Evolutionary conservation across 192 early-diverging fungal genomes (phyloP), one percentile per base, ranked within the genome.

Genomic region (Entomortierella chlamydospora): DNA sequence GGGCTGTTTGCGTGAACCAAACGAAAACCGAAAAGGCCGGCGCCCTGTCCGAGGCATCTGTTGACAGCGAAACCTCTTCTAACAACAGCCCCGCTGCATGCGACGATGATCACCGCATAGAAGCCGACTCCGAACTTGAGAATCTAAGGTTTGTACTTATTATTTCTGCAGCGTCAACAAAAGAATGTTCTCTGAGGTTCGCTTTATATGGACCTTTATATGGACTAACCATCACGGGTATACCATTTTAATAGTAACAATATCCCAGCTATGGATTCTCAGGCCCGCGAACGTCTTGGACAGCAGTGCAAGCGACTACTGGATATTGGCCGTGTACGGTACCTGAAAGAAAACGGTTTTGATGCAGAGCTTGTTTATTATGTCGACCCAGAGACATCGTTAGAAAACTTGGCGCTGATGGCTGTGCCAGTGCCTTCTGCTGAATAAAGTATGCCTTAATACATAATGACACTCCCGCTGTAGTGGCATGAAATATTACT

Each of bases 331-430:
- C 83, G 95, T 23, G 76, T 85, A 0, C 53, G 73, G 17, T 92
- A 84, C 33, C 67, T 96, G 34, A 52, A 83, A 17, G 64, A 72
- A 43, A 47, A 89, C 57, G 90, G 93, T 0, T 90, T 92, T 64
- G 76, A 91, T 42, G 86, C 84, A 3, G 83, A 90, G 60, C 84
- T 96, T n/a, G 88, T 94, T 9, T 91, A 95, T 58, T 96, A 94
- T 81, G 89, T 88, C 20, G 86, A 85, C 34, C 62, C 82, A 55
- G 71, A 82, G 28, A 87, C 88, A 11, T 91, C 86, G 2, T 78
- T 94, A 50, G 95, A 95, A 73, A 96, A 96, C 82, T 70, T 91
- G 28, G 91, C 90, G 9, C 74, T 96, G 54, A 81, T 94, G 42
- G 91, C 88, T 3, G 78, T 82, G 4, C 83, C 85, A 11, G n/a